phyloP scores from a whole-genome alignment of 2,329 filamentous ascomycete genomes.

The Penicillium sp. region DNA sequence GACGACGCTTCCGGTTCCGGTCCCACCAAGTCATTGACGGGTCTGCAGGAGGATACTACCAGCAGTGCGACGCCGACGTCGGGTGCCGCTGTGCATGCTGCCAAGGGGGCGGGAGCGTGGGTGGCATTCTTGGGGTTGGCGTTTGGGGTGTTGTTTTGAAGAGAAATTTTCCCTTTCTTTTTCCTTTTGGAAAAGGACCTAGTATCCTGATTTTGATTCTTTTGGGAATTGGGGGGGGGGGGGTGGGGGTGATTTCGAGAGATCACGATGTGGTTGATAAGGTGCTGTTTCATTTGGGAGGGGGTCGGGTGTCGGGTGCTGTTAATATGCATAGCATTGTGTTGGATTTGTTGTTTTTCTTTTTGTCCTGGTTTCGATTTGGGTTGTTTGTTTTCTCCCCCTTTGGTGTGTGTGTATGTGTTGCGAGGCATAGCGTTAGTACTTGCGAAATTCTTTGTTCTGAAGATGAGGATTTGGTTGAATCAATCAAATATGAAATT shows the following conservation, averaged over 20 bases:
- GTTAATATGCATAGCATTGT: background rate
- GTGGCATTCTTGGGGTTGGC: conserved; percentile 3
- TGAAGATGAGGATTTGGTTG: no score
- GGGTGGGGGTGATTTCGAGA: no score
- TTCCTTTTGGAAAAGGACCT: no score
- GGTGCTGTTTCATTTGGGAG: no score
- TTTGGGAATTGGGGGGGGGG: no score
- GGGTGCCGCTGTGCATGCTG: conserved; percentile 1
- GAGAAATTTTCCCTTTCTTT: background rate
- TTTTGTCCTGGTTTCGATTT: background rate
- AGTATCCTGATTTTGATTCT: no score
- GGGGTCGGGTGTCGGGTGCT: no score
- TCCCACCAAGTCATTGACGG: conserved; percentile 1
- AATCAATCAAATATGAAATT: no score
- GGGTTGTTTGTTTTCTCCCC: background rate
- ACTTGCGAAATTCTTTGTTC: no score
- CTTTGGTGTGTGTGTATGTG: no score
- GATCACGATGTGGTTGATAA: no score
- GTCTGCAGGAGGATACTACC: background rate
- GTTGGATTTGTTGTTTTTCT: background rate
- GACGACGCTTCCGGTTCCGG: background rate
- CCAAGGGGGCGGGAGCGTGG: background rate
- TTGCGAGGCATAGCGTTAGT: no score
- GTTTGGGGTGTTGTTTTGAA: conserved; percentile 3
- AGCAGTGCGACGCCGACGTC: background rate